A percentile compares a stretch with the other conserved stretches of the same genome.
Evolutionary conservation across 2,329 filamentous ascomycete genomes (phyloP).

Genomic region (Tolypocladium ovalisporum): DNA sequence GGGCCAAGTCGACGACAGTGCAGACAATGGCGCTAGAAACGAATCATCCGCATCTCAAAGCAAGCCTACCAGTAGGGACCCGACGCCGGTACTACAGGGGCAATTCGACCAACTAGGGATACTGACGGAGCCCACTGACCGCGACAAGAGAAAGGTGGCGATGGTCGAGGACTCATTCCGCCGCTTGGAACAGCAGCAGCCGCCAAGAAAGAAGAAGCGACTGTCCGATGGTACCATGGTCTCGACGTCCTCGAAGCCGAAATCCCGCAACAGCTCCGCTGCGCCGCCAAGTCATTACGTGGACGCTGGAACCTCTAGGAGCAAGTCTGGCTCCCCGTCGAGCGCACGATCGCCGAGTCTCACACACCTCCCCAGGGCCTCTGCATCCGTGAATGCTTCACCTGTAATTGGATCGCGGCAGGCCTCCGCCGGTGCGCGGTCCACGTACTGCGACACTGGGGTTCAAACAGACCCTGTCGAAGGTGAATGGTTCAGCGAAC

Average conservation of each 20-base stretch:
- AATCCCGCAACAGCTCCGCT: conserved; percentile 25
- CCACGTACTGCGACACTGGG: conserved; percentile 37
- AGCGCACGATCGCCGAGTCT: conserved; percentile 28
- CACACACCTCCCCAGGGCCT: conserved; percentile 13
- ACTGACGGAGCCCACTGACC: conserved; percentile 52
- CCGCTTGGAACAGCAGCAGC: conserved; percentile 48
- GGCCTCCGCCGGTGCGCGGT: conserved; percentile 24
- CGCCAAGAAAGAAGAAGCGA: conserved; percentile 51
- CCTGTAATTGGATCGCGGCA: conserved; percentile 20
- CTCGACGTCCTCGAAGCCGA: conserved; percentile 25
- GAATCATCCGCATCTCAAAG: conserved; percentile 42
- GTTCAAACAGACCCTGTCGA: conserved; percentile 45
- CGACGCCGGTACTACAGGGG: conserved; percentile 50
- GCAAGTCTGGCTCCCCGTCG: conserved; percentile 41
- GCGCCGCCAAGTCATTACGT: conserved; percentile 31
- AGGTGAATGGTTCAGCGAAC: conserved; percentile 40
- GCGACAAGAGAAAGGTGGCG: conserved; percentile 56
- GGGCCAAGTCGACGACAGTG: conserved; percentile 42
- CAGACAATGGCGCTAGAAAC: conserved; percentile 37
- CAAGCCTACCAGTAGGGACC: conserved; percentile 56
- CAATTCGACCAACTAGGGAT: conserved; percentile 49
- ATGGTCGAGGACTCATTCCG: conserved; percentile 55
- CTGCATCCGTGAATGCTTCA: conserved; percentile 18
- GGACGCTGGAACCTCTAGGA: conserved; percentile 41
- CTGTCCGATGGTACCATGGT: conserved; percentile 39